A percentile compares a stretch with the other conserved stretches of the same genome.
phyloP scores from a whole-genome alignment of 371 early-diverging fungal genomes.

The Lichtheimia hyalospora region DNA sequence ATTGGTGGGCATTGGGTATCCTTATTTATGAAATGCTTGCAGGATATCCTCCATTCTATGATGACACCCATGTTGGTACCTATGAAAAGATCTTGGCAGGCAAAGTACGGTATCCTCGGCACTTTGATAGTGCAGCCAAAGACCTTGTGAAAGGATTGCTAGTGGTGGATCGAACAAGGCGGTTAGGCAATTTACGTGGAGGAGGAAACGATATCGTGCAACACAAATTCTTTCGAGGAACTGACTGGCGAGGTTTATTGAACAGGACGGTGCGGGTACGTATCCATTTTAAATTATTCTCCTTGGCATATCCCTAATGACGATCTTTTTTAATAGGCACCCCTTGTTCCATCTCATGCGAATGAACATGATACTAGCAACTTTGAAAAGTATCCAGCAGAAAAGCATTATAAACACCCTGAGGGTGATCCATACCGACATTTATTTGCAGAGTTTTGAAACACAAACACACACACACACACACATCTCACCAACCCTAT shows the following conservation, averaged over 20 bases:
- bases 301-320: constrained; percentile 45
- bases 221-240: constrained; percentile 86
- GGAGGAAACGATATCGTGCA: constrained; percentile 67
- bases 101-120: constrained; percentile 72
- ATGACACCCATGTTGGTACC: constrained; percentile 88
- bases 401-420: constrained; percentile 29
- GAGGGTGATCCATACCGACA: constrained; percentile 45
- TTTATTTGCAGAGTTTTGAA: constrained; percentile 48
- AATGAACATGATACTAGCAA: constrained; percentile 69
- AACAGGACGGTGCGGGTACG: constrained; percentile 62
- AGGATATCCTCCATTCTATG: constrained; percentile 97
- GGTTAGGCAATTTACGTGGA: constrained; percentile 67
- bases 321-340: constrained; percentile 50
- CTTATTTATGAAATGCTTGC: constrained; percentile 95
- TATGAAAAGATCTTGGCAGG: constrained; percentile 83
- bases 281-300: not conserved
- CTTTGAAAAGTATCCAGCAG: constrained; percentile 68
- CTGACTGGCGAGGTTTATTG: constrained; percentile 82
- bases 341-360: constrained; percentile 60
- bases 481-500: no score
- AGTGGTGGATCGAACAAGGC: constrained; percentile 74
- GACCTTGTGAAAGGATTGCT: constrained; percentile 79
- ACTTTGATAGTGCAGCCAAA: constrained; percentile 75
- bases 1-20: constrained; percentile 99
- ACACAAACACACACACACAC: not conserved